Conservation (phyloP, 805 yeast species). For the Hanseniaspora mollemarum region DNA sequence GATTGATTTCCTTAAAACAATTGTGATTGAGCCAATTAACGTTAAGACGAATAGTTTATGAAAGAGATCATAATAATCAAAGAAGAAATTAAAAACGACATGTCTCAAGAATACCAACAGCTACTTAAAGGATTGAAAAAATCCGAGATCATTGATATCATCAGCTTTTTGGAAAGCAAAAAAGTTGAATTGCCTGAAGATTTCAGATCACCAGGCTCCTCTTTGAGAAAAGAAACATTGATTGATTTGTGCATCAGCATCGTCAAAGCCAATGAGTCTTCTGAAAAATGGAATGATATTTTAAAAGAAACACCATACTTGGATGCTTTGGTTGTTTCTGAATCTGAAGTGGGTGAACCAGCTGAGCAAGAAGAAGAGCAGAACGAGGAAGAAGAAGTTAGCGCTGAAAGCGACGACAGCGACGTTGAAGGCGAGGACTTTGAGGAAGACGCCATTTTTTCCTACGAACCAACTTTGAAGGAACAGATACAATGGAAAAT, state of each 20-base stretch:
- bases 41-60: not conserved
- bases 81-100: conserved; percentile 12
- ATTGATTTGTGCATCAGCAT: conserved; percentile 6
- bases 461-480: conserved; percentile 13
- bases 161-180: conserved; percentile 1
- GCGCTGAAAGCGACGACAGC: not conserved
- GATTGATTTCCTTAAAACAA: not conserved
- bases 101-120: conserved; percentile 7
- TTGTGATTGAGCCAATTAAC: not conserved
- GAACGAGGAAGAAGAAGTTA: not conserved
- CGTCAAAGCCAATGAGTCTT: conserved; percentile 1
- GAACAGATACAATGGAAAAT: conserved; percentile 15
- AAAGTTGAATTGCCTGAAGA: conserved; percentile 1
- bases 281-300: not conserved
- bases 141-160: conserved; percentile 8
- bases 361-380: not conserved
- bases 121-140: conserved; percentile 11
- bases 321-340: conserved; percentile 3
- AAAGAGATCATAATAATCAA: conserved; percentile 14
- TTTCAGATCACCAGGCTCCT: conserved; percentile 11
- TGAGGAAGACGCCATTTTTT: conserved; percentile 1
- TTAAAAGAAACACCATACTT: conserved; percentile 13
- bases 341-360: not conserved
- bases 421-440: not conserved
- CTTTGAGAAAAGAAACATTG: conserved; percentile 8